Evolutionary conservation across 2,329 filamentous ascomycete genomes (phyloP), one percentile per base, ranked within the genome.

Genomic region (Fusarium avenaceum): DNA sequence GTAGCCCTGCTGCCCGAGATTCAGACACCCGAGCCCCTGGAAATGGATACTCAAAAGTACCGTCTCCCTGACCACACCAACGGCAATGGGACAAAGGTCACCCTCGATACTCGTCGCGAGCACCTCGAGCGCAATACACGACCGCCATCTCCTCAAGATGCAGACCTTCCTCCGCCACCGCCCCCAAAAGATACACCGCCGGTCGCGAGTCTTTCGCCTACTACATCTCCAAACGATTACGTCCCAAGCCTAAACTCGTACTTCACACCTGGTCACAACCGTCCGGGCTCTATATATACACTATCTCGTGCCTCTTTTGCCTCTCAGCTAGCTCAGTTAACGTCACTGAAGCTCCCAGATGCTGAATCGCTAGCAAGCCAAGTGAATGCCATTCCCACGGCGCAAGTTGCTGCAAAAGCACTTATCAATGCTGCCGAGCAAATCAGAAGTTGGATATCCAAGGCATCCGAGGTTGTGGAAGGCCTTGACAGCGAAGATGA

Each of bases 401-500:
- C 94, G 4, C 89, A 92, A 61, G 87, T 90, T n/a, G 96, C 95
- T 26, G 89, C 93, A 11, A 91, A 89, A 63, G 93, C 94, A 1
- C 85, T 98, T 55, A 91, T 93, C 69, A 92, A 92, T 70, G 93
- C 95, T 13, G 93, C 94, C 6, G 93, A 96, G 65, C 94, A 98
- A 79, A 98, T 99, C 70, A 87, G 91, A 67, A 90, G 91, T 74
- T 99, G 96, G 96, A 97, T 97, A 75, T 87, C 87, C 67, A 97
- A 97, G 78, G 95, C 95, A 1, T 91, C 91, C 0, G 93, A 97
- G 73, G 94, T 98, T 32, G 89, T 99, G 53, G 87, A 88, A 55
- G 94, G 94, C 7, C 83, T 99, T 42, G 94, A 98, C 77, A 94
- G 94, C 53, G 95, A 98, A 67, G 96, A 98, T 77, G 96, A 99